phyloP scores from a whole-genome alignment of 225 moss, liverwort and hornwort genomes.

The Physcomitrellopsis africana region DNA sequence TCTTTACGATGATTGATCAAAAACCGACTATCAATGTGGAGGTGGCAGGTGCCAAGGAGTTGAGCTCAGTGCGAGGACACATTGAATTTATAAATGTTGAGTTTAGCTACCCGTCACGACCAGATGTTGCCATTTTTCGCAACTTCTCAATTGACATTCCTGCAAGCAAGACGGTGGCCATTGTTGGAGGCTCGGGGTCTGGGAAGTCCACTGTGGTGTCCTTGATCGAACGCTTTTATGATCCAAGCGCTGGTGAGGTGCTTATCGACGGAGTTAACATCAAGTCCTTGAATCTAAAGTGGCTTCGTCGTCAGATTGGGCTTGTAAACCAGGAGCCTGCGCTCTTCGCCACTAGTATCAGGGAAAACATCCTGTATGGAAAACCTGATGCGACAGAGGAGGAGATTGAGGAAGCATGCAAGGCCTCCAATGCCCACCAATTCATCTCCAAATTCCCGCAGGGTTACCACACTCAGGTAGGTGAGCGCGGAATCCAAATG shows the following conservation, averaged over 20 bases:
- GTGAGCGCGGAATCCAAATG: constrained; percentile 58
- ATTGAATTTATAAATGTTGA: constrained; percentile 70
- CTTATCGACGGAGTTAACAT: too few relatives aligned
- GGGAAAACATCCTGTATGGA: constrained; percentile 50
- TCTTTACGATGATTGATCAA: constrained; percentile 60
- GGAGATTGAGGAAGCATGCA: constrained; percentile 48
- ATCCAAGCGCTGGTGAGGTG: constrained; percentile 38
- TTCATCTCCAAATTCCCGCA: constrained; percentile 43
- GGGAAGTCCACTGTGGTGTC: constrained; percentile 51
- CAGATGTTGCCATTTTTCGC: constrained; percentile 60
- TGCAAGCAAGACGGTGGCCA: constrained; percentile 48
- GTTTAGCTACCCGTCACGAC: constrained; percentile 78
- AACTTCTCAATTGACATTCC: constrained; percentile 61
- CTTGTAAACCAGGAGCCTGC: constrained; percentile 62
- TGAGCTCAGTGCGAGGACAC: constrained; percentile 57
- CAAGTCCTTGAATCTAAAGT: background rate
- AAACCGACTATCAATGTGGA: constrained; percentile 58
- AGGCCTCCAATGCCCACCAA: constrained; percentile 45
- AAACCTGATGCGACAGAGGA: constrained; percentile 40
- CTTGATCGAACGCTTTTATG: constrained; percentile 55
- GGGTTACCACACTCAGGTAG: constrained; percentile 59
- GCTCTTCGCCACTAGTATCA: constrained; percentile 53
- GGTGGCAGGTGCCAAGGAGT: constrained; percentile 32
- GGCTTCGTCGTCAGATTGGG: constrained; percentile 55
- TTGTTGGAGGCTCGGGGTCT: constrained; percentile 55